A percentile compares a stretch with the other conserved stretches of the same genome.
These are phyloP conservation scores for Phytophthora citricola DNA, from an alignment of 352 stramenopile genomes.

Conservation along the genomic window DNA sequence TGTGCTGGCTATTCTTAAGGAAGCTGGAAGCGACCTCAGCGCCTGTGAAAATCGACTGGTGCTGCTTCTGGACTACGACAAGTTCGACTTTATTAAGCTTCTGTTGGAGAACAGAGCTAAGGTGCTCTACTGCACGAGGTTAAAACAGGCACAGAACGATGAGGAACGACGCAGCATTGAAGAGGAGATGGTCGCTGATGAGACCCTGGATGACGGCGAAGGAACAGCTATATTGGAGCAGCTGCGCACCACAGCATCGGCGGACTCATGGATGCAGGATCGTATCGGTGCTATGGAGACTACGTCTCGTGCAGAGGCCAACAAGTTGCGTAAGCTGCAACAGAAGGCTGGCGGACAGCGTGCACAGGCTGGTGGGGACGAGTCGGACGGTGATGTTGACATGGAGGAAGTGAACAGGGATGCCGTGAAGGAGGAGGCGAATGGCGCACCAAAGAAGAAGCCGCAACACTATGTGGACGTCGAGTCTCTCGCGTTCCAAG, in stretches of 20 bases:
- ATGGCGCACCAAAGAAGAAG: constrained; percentile 54
- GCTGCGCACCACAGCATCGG: constrained; percentile 88
- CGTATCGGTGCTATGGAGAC: constrained; percentile 88
- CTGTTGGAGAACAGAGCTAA: constrained; percentile 96
- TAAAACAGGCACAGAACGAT: constrained; percentile 97
- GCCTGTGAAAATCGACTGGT: constrained; percentile 98
- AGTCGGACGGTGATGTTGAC: constrained; percentile 58
- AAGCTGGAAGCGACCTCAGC: constrained; percentile 73
- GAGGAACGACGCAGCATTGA: constrained; percentile 92
- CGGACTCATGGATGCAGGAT: constrained; percentile 96
- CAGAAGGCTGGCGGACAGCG: constrained; percentile 47
- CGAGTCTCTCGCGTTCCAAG: constrained; percentile 94
- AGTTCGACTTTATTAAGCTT: constrained; percentile 99
- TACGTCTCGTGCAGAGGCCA: constrained; percentile 82
- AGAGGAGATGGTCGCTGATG: constrained; percentile 83
- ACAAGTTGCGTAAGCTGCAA: constrained; percentile 82
- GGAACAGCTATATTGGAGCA: constrained; percentile 92
- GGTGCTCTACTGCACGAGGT: constrained; percentile 96
- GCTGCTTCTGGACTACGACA: constrained; percentile 97
- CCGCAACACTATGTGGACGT: constrained; percentile 94
- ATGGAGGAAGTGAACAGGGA: constrained; percentile 50
- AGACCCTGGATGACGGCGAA: constrained; percentile 85
- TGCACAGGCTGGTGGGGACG: constrained; percentile 20
- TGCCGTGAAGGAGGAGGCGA: constrained; percentile 21
- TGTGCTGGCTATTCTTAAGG: constrained; percentile 79